phyloP scores from a whole-genome alignment of 805 yeast species.

The Priceomyces melissophilus region DNA sequence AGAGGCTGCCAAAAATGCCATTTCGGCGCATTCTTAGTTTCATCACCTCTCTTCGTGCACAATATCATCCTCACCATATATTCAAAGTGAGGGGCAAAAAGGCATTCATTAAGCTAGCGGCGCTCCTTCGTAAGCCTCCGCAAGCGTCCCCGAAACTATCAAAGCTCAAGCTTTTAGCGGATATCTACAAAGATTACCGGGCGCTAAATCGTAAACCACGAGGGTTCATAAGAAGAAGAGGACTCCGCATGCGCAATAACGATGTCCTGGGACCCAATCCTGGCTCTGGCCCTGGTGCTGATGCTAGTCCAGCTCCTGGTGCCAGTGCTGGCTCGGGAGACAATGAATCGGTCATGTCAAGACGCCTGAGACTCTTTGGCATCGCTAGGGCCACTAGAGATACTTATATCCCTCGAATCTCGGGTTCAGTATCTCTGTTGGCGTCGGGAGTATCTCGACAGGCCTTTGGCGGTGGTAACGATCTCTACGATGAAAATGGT shows the following conservation, averaged over 20 bases:
- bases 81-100: slow-evolving; percentile 16
- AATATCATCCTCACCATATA: background rate
- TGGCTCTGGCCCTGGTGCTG: slow-evolving; percentile 1
- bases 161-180: slow-evolving; percentile 22
- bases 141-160: slow-evolving; percentile 12
- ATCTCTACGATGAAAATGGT: slow-evolving; percentile 27
- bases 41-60: too few species aligned
- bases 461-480: slow-evolving; percentile 22
- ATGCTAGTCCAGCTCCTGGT: background rate
- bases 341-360: slow-evolving; percentile 13
- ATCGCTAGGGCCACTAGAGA: slow-evolving; percentile 55
- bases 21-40: too few species aligned
- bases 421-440: slow-evolving; percentile 46
- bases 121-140: slow-evolving; percentile 11
- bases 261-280: background rate
- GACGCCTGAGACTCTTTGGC: slow-evolving; percentile 47
- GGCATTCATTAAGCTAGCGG: slow-evolving; percentile 15
- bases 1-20: too few species aligned
- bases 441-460: slow-evolving; percentile 44
- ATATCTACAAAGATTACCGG: slow-evolving; percentile 32
- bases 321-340: background rate
- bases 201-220: slow-evolving; percentile 19
- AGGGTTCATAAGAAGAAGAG: slow-evolving; percentile 8
- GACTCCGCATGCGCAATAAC: slow-evolving; percentile 1
- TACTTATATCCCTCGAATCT: slow-evolving; percentile 50